Percentiles rank a stretch among this genome's conserved stretches.
phyloP scores from a whole-genome alignment of 257 asterid genomes.

The Rehmannia glutinosa region DNA sequence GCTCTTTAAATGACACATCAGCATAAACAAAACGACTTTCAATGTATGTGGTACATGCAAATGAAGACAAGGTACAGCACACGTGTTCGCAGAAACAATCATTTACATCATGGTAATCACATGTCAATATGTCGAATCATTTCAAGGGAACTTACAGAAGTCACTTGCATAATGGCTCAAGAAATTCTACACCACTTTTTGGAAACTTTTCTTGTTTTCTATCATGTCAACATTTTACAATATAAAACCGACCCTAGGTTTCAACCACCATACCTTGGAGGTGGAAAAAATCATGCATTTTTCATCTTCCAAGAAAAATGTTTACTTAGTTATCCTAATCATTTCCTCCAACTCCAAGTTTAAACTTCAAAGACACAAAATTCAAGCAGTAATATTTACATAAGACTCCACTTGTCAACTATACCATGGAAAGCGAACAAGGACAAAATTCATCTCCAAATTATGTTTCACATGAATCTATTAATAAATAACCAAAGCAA shows the following conservation, averaged over 20 bases:
- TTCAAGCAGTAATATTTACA: too few species aligned
- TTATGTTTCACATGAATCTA: background rate
- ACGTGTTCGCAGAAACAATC: background rate
- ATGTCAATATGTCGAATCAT: background rate
- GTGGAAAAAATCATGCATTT: background rate
- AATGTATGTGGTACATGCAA: too few species aligned
- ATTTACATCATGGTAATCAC: background rate
- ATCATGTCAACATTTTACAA: background rate
- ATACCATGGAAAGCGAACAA: background rate
- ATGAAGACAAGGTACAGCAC: background rate
- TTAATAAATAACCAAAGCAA: background rate
- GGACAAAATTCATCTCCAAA: background rate
- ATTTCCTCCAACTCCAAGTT: too few species aligned
- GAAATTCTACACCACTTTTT: background rate
- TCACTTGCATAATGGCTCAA: background rate
- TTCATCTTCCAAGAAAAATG: too few species aligned
- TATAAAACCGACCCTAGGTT: background rate
- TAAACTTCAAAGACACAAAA: background rate
- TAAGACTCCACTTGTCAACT: too few species aligned
- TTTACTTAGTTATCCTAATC: too few species aligned
- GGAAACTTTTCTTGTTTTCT: background rate
- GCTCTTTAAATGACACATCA: background rate
- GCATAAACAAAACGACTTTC: too few species aligned
- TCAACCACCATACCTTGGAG: background rate
- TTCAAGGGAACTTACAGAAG: too few species aligned